phyloP scores from a whole-genome alignment of 768 basidiomycete species.

The Collybiopsis confluens region DNA sequence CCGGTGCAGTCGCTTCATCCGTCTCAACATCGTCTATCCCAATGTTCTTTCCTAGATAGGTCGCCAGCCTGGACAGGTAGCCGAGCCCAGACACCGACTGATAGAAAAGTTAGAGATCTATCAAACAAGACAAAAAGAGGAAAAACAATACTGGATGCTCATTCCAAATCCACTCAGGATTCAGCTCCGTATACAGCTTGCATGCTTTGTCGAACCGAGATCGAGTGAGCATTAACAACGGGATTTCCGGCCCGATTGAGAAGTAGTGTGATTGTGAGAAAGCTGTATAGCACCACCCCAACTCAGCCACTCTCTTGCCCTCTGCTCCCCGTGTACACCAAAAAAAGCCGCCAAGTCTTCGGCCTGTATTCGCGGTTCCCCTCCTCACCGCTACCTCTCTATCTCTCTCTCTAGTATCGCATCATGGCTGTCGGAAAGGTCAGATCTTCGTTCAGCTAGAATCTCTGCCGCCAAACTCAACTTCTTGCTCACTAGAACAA shows the following conservation, averaged over 20 bases:
- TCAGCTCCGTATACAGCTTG: slow-evolving; percentile 39
- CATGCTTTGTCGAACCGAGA: slow-evolving; percentile 57
- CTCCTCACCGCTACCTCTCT: too few relatives aligned
- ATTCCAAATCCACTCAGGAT: slow-evolving; percentile 53
- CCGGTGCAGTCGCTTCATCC: slow-evolving; percentile 34
- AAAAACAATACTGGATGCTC: slow-evolving; percentile 49
- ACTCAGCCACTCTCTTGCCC: slow-evolving; percentile 28
- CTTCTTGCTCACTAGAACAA: slow-evolving; percentile 69
- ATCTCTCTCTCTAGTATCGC: slow-evolving; percentile 33
- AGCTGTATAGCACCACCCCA: slow-evolving; percentile 11
- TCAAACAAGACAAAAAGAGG: too few relatives aligned
- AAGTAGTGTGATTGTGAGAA: not conserved
- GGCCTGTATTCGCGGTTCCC: slow-evolving; percentile 27
- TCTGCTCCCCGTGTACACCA: slow-evolving; percentile 30
- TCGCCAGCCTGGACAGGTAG: slow-evolving; percentile 39
- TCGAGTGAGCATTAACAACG: slow-evolving; percentile 47
- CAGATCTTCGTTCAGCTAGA: slow-evolving; percentile 17
- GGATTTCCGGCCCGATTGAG: too few relatives aligned
- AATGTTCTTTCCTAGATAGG: slow-evolving; percentile 17
- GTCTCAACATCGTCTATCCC: slow-evolving; percentile 24
- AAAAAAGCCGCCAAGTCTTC: slow-evolving; percentile 8
- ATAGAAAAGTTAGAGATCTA: slow-evolving; percentile 6
- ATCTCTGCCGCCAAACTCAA: slow-evolving; percentile 12
- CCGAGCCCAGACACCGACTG: slow-evolving; percentile 38
- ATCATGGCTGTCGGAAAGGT: slow-evolving; percentile 92